phyloP scores from a whole-genome alignment of 2,329 filamentous ascomycete species.

The Cercospora berteroae region DNA sequence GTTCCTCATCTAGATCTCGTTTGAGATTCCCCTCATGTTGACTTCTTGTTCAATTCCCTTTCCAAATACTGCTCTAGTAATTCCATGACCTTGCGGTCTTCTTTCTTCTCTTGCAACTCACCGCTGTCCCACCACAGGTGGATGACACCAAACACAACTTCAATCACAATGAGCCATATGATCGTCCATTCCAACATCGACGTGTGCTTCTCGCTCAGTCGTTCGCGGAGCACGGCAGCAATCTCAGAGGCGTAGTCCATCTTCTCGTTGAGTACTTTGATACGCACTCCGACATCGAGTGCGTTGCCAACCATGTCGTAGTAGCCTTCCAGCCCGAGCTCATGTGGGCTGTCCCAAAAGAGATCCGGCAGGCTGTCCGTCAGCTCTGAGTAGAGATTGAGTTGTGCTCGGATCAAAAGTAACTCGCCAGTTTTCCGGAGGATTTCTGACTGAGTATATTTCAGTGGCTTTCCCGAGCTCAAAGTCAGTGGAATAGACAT shows the following conservation, averaged over 20 bases:
- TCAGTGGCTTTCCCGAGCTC: slow-evolving; percentile 62
- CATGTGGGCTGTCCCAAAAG: slow-evolving; percentile 90
- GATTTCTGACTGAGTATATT: slow-evolving; percentile 73
- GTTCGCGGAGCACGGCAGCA: slow-evolving; percentile 80
- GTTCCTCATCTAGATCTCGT: neutral
- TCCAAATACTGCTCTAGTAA: slow-evolving; percentile 42
- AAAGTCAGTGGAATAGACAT: slow-evolving; percentile 77
- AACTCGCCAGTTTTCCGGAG: slow-evolving; percentile 91
- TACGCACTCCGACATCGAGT: slow-evolving; percentile 86
- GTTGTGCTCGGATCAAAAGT: slow-evolving; percentile 79
- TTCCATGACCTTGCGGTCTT: slow-evolving; percentile 43
- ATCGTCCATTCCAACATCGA: slow-evolving; percentile 92
- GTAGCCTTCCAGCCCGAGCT: slow-evolving; percentile 87
- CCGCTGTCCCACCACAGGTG: slow-evolving; percentile 65
- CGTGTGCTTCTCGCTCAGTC: slow-evolving; percentile 74
- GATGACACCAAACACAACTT: slow-evolving; percentile 83
- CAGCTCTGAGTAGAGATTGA: slow-evolving; percentile 95
- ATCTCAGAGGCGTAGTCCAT: slow-evolving; percentile 98
- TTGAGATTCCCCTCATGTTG: neutral
- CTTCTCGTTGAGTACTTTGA: slow-evolving; percentile 89
- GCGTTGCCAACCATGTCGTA: slow-evolving; percentile 91
- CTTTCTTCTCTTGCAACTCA: slow-evolving; percentile 44
- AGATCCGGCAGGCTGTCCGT: slow-evolving; percentile 93
- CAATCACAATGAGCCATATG: slow-evolving; percentile 86
- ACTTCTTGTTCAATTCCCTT: slow-evolving; percentile 21